Base-by-base conservation (phyloP, 176 grass and related monocot species). In the Rhipidocladum racemiflorum region DNA sequence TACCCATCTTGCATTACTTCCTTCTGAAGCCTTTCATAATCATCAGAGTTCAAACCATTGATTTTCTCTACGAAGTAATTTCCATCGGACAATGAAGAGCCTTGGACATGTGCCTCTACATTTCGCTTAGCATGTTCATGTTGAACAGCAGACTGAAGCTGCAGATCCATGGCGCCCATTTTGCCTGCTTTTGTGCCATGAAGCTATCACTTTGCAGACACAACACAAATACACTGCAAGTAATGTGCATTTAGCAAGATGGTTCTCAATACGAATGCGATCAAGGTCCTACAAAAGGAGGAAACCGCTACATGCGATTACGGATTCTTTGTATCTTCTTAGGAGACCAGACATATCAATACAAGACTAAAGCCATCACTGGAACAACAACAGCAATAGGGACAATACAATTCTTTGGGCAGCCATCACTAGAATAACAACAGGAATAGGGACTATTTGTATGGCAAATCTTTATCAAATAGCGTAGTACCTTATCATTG, bases 181-280 rank as follows among this genome's bases (percentile, higher is more conserved):
- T 87, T 69, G 68, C 39, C 43, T 70, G 64, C 66, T 71, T 68
- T 76, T 68, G n/a, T n/a, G n/a, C n/a, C n/a, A n/a, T n/a, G n/a
- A n/a, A n/a, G n/a, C n/a, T n/a, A n/a, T n/a, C n/a, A n/a, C n/a
- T n/a, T n/a, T n/a, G n/a, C n/a, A n/a, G n/a, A n/a, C n/a, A n/a
- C 24, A 90, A 78, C 75, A 94, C 61, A 91, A 48, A 72, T 78
- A 98, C 96, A n/a, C 96, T 98, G 92, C 90, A 98, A 82, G 57
- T 84, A 93, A 79, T 48, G 91, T 77, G 83, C 36, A 77, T 86
- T 98, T 90, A 91, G 91, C 49, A 68, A 78, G 86, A 82, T 77
- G 18, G 53, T 70, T 86, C 83, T 65, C 70, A 92, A 81, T 91
- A 88, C 75, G 39, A 77, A 85, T 85, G 89, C 67, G 87, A 84